These are phyloP conservation scores for Lupinus albus DNA, from an alignment of 306 rosid species.

Conservation along the genomic window DNA sequence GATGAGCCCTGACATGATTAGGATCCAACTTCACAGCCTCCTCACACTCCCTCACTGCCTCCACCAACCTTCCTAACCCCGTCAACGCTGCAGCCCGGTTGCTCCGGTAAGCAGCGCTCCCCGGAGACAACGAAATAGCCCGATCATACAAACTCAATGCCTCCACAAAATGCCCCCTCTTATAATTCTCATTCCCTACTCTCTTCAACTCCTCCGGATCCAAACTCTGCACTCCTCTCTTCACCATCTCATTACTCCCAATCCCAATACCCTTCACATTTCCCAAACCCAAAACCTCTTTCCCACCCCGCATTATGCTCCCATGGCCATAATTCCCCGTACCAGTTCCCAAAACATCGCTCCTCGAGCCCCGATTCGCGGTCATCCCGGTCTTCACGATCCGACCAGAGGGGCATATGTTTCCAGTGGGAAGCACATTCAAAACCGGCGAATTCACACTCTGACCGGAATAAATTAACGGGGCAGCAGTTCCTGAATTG, in stretches of 20 bases:
- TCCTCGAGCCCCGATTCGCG: slow-evolving; percentile 51
- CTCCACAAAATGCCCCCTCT: slow-evolving; percentile 67
- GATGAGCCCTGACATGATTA: slow-evolving; percentile 79
- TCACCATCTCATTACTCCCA: slow-evolving; percentile 40
- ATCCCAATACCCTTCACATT: slow-evolving; percentile 14
- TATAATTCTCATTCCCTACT: slow-evolving; percentile 83
- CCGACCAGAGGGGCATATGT: slow-evolving; percentile 90
- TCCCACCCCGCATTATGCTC: slow-evolving; percentile 86
- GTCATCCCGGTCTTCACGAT: slow-evolving; percentile 67
- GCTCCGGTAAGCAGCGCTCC: slow-evolving; percentile 72
- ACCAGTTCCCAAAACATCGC: slow-evolving; percentile 81
- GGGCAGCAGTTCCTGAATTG: slow-evolving; percentile 56
- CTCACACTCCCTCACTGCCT: slow-evolving; percentile 83
- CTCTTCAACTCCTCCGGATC: slow-evolving; percentile 88
- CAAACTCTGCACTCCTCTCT: slow-evolving; percentile 47
- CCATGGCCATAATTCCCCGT: slow-evolving; percentile 88
- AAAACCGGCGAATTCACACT: slow-evolving; percentile 65
- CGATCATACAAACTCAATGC: slow-evolving; percentile 80
- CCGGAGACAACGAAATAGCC: slow-evolving; percentile 75
- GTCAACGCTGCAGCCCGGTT: slow-evolving; percentile 94
- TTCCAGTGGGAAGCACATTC: slow-evolving; percentile 80
- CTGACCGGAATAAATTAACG: slow-evolving; percentile 60
- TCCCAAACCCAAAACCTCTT: slow-evolving; percentile 39
- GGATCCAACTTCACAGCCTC: slow-evolving; percentile 91
- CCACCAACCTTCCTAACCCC: slow-evolving; percentile 64